Percentiles rank a stretch among this genome's conserved stretches.
Evolutionary conservation across 805 yeast species (phyloP).

Genomic region (Myxozyma udenii): DNA sequence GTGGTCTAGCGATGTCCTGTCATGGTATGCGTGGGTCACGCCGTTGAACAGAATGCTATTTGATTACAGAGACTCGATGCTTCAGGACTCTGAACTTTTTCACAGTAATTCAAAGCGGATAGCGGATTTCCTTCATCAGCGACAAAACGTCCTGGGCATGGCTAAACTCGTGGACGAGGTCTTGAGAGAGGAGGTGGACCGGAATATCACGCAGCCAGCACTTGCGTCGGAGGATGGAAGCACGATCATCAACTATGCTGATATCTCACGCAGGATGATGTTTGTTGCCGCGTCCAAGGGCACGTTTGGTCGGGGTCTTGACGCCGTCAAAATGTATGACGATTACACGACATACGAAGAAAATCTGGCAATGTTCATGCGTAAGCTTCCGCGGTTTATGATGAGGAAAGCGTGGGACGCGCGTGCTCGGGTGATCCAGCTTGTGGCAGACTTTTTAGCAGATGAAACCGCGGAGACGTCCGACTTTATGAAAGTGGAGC

Average conservation of each 20-base stretch:
- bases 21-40: constrained; percentile 1
- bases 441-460: constrained; percentile 7
- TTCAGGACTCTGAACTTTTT: constrained; percentile 1
- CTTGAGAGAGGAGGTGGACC: not conserved
- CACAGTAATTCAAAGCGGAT: constrained; percentile 2
- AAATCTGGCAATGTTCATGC: constrained; percentile 12
- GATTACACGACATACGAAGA: constrained; percentile 18
- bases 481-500: not conserved
- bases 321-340: constrained; percentile 8
- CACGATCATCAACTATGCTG: constrained; percentile 3
- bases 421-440: constrained; percentile 16
- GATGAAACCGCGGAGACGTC: not conserved
- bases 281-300: constrained; percentile 13
- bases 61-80: constrained; percentile 2
- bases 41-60: constrained; percentile 3
- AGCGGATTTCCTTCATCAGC: not conserved
- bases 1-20: not conserved
- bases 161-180: not conserved
- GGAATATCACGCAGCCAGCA: not conserved
- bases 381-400: constrained; percentile 13
- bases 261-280: constrained; percentile 4
- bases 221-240: not conserved
- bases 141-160: constrained; percentile 1
- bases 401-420: constrained; percentile 12
- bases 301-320: constrained; percentile 20